Conservation (phyloP, 768 basidiomycete species). For the Leucosporidium yakuticum region DNA sequence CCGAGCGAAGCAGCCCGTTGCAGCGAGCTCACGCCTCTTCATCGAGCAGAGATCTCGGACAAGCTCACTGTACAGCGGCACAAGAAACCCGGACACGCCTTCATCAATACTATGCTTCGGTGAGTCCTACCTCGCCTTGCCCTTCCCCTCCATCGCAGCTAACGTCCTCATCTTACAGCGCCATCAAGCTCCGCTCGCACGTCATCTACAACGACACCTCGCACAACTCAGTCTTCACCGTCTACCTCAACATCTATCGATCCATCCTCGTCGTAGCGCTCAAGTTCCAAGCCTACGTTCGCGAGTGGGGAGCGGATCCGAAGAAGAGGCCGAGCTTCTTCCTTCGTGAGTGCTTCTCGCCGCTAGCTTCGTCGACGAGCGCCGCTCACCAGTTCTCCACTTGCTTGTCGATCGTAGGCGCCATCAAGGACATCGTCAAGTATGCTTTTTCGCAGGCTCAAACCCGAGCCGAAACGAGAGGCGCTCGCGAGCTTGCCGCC, state of each 20-base stretch:
- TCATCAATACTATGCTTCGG: slow-evolving; percentile 63
- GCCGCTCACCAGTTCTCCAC: not conserved
- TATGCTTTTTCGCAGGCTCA: slow-evolving; percentile 53
- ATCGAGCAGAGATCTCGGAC: slow-evolving; percentile 54
- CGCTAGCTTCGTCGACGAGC: not conserved
- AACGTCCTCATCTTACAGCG: slow-evolving; percentile 45
- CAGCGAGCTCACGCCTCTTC: too few species aligned
- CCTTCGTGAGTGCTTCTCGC: slow-evolving; percentile 48
- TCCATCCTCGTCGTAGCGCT: slow-evolving; percentile 73
- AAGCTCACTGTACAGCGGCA: slow-evolving; percentile 66
- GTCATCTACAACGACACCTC: slow-evolving; percentile 40
- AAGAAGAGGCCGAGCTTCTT: slow-evolving; percentile 49
- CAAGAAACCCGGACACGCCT: slow-evolving; percentile 59
- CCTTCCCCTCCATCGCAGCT: not conserved
- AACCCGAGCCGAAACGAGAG: slow-evolving; percentile 48
- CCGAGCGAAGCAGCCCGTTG: too few species aligned
- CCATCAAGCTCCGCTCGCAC: slow-evolving; percentile 57
- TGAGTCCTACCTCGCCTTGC: not conserved
- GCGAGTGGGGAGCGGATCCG: slow-evolving; percentile 39
- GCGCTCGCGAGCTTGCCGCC: slow-evolving; percentile 46
- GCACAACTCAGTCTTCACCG: slow-evolving; percentile 61
- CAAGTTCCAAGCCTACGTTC: slow-evolving; percentile 79
- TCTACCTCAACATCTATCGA: slow-evolving; percentile 79
- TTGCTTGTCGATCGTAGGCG: slow-evolving; percentile 73
- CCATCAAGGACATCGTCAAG: slow-evolving; percentile 57